Evolutionary conservation across 2,329 filamentous ascomycete species (phyloP), one percentile per base, ranked within the genome.

Genomic region (Xylaria hypoxylon): DNA sequence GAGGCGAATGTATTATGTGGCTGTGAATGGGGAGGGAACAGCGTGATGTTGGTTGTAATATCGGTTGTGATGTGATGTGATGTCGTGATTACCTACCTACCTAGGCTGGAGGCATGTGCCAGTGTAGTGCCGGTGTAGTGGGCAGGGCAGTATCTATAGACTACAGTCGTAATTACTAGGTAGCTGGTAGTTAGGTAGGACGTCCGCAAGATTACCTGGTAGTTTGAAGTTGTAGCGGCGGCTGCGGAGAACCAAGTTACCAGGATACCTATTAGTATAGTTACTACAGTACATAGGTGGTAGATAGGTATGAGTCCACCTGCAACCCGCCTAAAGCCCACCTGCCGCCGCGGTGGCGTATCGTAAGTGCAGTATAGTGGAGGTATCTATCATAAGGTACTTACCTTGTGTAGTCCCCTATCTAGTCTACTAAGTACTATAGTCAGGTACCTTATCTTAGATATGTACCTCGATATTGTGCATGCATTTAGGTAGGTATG

Each of bases 81-180:
- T 68, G 64, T 68, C 57, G 66, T 66, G 62, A 68, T 67, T 59
- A 68, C 62, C 62, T 62, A 48, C 57, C 40, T 58, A 26, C n/a
- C 40, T 47, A 22, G 44, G 45, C 26, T 40, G 56, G 62, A 48
- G 50, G 59, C 48, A 59, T 31, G 61, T 53, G 35, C 51, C 33
- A 42, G 19, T 17, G 24, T 51, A n/a, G 26, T 31, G 50, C 28
- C 28, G 38, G 31, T 47, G 44, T 13, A 47, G 44, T 13, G 19
- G 2, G 22, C 19, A 56, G 5, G 8, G 24, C n/a, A 31, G n/a
- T 58, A n/a, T n/a, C n/a, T n/a, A n/a, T n/a, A n/a, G n/a, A n/a
- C n/a, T n/a, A n/a, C n/a, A n/a, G n/a, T n/a, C n/a, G n/a, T n/a
- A n/a, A n/a, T n/a, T n/a, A n/a, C n/a, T n/a, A 45, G 2, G 40